phyloP scores from a whole-genome alignment of 192 early-diverging fungal genomes.

The Anaeromyces robustus region DNA sequence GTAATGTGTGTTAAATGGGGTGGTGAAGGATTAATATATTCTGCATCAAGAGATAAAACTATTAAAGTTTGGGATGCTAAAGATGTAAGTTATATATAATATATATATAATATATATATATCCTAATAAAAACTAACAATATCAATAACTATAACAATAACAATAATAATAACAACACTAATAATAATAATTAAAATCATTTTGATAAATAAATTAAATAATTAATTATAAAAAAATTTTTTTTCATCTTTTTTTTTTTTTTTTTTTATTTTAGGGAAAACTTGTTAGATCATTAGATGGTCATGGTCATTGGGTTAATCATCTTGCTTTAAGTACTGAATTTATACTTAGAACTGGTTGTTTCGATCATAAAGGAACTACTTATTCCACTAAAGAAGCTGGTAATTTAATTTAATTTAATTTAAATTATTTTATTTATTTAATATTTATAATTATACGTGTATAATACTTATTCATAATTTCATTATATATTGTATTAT shows the following conservation, averaged over 20 bases:
- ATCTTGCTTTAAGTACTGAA: conserved; percentile 80
- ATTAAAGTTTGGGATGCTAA: conserved; percentile 85
- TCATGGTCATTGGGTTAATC: conserved; percentile 44
- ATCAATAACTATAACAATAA: too few relatives aligned
- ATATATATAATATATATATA: too few relatives aligned
- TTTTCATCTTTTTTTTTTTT: conserved; percentile 1
- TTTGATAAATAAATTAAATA: background rate
- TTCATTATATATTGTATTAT: too few relatives aligned
- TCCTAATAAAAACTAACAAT: too few relatives aligned
- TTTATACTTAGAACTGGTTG: conserved; percentile 78
- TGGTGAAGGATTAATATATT: conserved; percentile 85
- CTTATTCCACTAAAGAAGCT: conserved; percentile 40
- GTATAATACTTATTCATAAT: too few relatives aligned
- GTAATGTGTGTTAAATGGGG: conserved; percentile 95
- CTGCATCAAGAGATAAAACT: conserved; percentile 80
- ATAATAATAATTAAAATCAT: too few relatives aligned
- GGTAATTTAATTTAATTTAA: conserved; percentile 16
- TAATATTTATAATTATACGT: too few relatives aligned
- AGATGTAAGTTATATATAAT: background rate
- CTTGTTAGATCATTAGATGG: background rate
- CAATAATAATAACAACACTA: too few relatives aligned
- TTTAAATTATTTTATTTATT: too few relatives aligned
- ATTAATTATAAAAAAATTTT: background rate
- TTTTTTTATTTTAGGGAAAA: background rate
- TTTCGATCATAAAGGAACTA: conserved; percentile 66